phyloP scores from a whole-genome alignment of 2,329 filamentous ascomycete genomes.

The Colletotrichum trifolii region DNA sequence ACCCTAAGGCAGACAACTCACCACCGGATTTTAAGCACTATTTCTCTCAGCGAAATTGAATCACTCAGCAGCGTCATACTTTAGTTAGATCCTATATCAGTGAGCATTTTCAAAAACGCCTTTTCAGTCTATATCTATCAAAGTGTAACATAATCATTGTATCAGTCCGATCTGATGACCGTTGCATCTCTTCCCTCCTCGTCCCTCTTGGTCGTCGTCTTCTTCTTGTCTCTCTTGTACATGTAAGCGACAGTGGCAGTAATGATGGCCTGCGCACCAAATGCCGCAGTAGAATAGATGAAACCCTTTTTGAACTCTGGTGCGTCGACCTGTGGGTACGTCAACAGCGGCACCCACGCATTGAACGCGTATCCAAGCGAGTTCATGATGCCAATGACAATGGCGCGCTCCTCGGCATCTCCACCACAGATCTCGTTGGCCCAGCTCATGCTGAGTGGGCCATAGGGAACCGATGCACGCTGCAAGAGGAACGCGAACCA shows the following conservation, averaged over 20 bases:
- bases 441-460: slow-evolving; percentile 32
- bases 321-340: slow-evolving; percentile 58
- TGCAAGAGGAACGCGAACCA: slow-evolving; percentile 63
- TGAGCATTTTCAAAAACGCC: too few species aligned
- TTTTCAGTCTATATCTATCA: too few species aligned
- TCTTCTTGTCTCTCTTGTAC: slow-evolving; percentile 24
- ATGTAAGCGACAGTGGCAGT: slow-evolving; percentile 21
- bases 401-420: slow-evolving; percentile 30
- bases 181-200: not conserved
- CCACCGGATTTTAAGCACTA: too few species aligned
- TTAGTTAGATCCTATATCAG: too few species aligned
- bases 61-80: too few species aligned
- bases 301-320: slow-evolving; percentile 57
- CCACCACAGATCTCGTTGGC: slow-evolving; percentile 33
- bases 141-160: too few species aligned
- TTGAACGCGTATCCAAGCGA: slow-evolving; percentile 54
- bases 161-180: not conserved
- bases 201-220: slow-evolving; percentile 7
- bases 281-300: slow-evolving; percentile 42
- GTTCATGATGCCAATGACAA: slow-evolving; percentile 35
- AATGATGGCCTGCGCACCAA: slow-evolving; percentile 21
- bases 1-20: too few species aligned
- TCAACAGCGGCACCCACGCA: slow-evolving; percentile 66
- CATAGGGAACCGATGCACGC: slow-evolving; percentile 30
- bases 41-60: too few species aligned